Base-by-base conservation (phyloP, 495 filamentous ascomycete species). In the Xanthoparmelia taractica region DNA sequence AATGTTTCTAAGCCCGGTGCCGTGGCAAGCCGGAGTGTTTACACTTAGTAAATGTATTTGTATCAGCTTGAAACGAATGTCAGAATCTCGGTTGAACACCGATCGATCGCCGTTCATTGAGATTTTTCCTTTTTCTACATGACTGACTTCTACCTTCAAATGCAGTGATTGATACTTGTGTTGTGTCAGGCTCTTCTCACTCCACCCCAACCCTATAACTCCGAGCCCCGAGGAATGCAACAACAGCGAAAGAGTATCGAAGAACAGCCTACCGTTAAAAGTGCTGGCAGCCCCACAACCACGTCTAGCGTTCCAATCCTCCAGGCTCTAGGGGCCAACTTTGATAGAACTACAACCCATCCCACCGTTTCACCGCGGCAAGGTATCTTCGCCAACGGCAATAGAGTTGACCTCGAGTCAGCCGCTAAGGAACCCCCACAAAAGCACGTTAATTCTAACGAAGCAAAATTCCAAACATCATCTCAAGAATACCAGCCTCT, bases 151-250 rank as follows among this genome's bases (percentile, higher is more conserved):
- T 50, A 12, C 15, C 29, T 59, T 13, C 54, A 58, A 65, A 34
- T 63, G 58, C 65, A 66, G 67, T 71, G 63, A 69, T 71, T 71
- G 69, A 71, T 69, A 59, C 65, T 66, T 67, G 63, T 65, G 61
- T 67, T 68, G 56, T 67, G 60, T 59, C 67, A 71, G 69, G 69
- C 62, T 69, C n/a, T 60, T 45, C 66, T 23, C 43, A 41, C 20
- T 58, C 38, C 54, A 37, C 37, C 34, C 56, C 48, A 63, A 37
- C 29, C 50, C 43, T 40, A 59, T 58, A 57, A 37, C 52, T 38
- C 55, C 52, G 34, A 57, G 23, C 34, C 65, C 59, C 61, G 52
- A 63, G 65, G 67, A 67, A 69, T 67, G 63, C 67, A 65, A 52
- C 65, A 67, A 41, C 58, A 65, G 37, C 61, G 23, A 57, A 52